Base-by-base conservation (phyloP, 352 stramenopile species). In the Pythium rishiriense region DNA sequence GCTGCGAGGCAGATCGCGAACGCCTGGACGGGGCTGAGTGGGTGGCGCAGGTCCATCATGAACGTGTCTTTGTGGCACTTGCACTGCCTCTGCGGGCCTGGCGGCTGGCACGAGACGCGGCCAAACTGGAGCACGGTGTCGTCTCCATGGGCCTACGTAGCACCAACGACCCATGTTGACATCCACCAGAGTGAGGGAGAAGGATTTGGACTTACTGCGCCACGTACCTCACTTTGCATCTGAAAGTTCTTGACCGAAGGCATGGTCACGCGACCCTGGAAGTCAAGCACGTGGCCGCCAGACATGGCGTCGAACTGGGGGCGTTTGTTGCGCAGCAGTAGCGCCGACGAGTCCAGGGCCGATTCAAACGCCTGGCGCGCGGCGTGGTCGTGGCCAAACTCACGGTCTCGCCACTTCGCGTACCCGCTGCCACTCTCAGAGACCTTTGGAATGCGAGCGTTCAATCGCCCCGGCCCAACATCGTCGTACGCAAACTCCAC, bases 241-340 rank as follows among this genome's bases (percentile, higher is more conserved):
- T 90, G 81, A 59, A 90, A 90, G 43, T 90, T 90, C 66, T 90
- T 90, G 71, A 88, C 64, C 0, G 79, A 88, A 6, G 81, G 73
- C 78, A 88, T 87, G 15, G 74, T 86, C 2, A 90, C 69, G n/a
- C 81, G 81, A 6, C 79, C 81, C 11, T 77, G 66, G 37, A 88
- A 90, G 52, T 90, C 79, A 24, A 90, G 69, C 28, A 90, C 79
- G 58, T 90, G 78, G 25, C 77, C 77, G 14, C 79, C 77, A 0
- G 71, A 70, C 15, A 72, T 76, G 19, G 68, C 66, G 60, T 88
- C 81, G 50, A 75, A 90, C 29, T 85, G 68, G 6, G 78, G 76
- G 3, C 76, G 79, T 47, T 98, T 97, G 82, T 99, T 99, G 58
- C 84, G 91, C 61, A 98, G 69, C 42, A 88, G 74, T 39, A 95